Evolutionary conservation across 139 green algal species (phyloP).

Genomic region (Astrephomene gubernaculifera): DNA sequence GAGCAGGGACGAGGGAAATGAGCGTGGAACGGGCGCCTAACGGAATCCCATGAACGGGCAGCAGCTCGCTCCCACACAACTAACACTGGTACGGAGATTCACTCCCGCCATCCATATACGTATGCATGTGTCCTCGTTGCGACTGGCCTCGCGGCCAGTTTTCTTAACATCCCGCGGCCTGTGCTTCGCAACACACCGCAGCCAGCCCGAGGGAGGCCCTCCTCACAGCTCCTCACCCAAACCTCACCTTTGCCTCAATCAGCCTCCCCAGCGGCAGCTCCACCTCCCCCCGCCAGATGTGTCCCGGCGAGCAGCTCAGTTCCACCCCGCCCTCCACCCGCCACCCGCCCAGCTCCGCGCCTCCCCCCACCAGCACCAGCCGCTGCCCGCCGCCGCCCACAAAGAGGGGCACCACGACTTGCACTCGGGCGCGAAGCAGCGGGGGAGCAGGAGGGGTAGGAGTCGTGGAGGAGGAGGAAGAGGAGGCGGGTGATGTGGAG

Average conservation of each 20-base stretch:
- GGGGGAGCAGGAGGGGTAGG: neutral
- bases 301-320: slow-evolving; percentile 37
- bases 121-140: no score
- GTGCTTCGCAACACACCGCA: no score
- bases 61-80: no score
- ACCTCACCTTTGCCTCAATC: slow-evolving; percentile 39
- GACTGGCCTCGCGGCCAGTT: no score
- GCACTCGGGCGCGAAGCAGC: slow-evolving; percentile 19
- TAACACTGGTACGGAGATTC: no score
- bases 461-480: neutral
- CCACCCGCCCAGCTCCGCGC: slow-evolving; percentile 40
- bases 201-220: no score
- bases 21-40: no score
- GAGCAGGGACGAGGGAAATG: no score
- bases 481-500: neutral
- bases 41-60: no score
- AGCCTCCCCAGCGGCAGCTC: slow-evolving; percentile 30
- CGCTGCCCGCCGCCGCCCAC: slow-evolving; percentile 28
- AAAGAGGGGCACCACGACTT: slow-evolving; percentile 40
- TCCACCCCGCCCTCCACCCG: slow-evolving; percentile 3
- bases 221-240: no score
- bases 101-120: no score
- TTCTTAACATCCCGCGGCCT: no score
- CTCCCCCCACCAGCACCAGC: slow-evolving; percentile 36
- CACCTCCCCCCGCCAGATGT: slow-evolving; percentile 45